Conservation (phyloP, 768 basidiomycete genomes). For the Cystobasidium onofrii region DNA sequence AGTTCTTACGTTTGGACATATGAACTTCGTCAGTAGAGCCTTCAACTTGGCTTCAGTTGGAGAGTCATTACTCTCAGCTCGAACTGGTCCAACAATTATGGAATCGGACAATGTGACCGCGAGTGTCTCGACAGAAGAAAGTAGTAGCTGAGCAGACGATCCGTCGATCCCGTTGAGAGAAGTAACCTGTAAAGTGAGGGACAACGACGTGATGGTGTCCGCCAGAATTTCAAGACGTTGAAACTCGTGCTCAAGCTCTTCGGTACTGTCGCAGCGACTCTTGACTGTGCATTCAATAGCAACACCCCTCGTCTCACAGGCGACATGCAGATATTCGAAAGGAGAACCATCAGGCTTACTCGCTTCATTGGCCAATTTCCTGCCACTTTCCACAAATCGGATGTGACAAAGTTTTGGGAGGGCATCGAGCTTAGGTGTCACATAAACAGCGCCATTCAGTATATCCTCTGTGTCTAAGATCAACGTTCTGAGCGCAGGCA, state of each 20-base stretch:
- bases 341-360: neutral
- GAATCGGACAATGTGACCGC: neutral
- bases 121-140: neutral
- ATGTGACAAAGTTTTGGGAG: neutral
- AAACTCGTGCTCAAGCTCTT: too few relatives aligned
- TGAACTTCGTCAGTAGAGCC: neutral
- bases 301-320: neutral
- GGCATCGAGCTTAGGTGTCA: neutral
- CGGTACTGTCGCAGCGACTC: too few relatives aligned
- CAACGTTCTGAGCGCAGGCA: neutral
- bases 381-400: neutral
- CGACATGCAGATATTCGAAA: neutral
- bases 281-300: neutral
- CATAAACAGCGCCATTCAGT: neutral
- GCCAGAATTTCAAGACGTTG: neutral
- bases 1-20: neutral
- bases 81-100: too few relatives aligned
- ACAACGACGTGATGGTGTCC: neutral
- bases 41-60: neutral
- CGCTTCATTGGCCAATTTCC: too few relatives aligned
- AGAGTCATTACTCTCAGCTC: neutral
- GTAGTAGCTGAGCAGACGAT: neutral
- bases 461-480: constrained; percentile 1
- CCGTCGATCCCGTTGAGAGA: neutral
- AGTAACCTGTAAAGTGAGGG: neutral